Evolutionary conservation across 495 filamentous ascomycete genomes (phyloP).

Genomic region (Trichoderma orchidacearum): DNA sequence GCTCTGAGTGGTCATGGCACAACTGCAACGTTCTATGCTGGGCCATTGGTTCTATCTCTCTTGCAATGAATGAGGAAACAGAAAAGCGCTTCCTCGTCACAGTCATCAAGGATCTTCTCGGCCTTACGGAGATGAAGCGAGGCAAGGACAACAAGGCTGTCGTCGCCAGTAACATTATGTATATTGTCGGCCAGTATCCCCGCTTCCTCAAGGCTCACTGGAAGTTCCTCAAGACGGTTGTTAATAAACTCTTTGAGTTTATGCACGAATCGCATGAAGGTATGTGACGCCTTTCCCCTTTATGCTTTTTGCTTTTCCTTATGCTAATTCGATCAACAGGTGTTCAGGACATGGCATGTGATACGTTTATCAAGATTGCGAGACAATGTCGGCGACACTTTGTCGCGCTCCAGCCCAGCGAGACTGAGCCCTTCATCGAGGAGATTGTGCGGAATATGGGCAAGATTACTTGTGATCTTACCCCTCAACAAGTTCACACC

Average conservation of each 20-base stretch:
- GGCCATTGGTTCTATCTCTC: constrained; percentile 96
- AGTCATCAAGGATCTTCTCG: constrained; percentile 97
- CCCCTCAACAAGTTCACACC: constrained; percentile 93
- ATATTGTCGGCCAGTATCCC: constrained; percentile 97
- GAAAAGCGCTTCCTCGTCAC: constrained; percentile 97
- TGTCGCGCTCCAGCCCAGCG: constrained; percentile 86
- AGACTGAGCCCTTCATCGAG: constrained; percentile 93
- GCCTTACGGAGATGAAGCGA: constrained; percentile 95
- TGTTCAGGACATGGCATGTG: constrained; percentile 99
- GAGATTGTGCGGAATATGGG: constrained; percentile 93
- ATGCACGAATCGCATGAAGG: constrained; percentile 99
- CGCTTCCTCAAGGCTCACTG: constrained; percentile 97
- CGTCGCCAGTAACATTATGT: constrained; percentile 99
- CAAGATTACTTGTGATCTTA: constrained; percentile 88
- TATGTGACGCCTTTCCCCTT: constrained; percentile 16
- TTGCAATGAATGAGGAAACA: constrained; percentile 98
- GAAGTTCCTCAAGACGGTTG: constrained; percentile 99
- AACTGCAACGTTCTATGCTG: constrained; percentile 99
- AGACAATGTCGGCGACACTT: constrained; percentile 97
- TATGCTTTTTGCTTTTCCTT: constrained; percentile 8
- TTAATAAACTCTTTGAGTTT: constrained; percentile 99
- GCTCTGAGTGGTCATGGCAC: constrained; percentile 94
- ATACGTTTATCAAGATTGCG: constrained; percentile 99
- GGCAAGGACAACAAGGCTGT: constrained; percentile 99
- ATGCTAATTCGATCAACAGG: constrained; percentile 29